These are phyloP conservation scores for Sphagnum tenellum DNA, from an alignment of 225 moss, liverwort and hornwort species.

Conservation along the genomic window DNA sequence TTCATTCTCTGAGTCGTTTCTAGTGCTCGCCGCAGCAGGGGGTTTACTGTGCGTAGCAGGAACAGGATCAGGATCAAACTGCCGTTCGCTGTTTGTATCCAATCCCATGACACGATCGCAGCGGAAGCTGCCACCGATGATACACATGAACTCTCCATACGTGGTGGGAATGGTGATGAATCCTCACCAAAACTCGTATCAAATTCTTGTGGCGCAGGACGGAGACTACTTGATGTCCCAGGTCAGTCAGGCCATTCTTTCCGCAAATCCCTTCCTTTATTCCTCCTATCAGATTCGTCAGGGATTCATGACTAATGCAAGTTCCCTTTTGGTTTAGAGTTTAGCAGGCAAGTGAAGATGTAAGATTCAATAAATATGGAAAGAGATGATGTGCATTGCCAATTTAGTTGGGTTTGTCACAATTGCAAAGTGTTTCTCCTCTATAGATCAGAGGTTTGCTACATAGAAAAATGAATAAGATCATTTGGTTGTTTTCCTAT, in stretches of 20 bases:
- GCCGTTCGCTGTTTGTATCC: constrained; percentile 40
- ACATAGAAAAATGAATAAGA: too few relatives aligned
- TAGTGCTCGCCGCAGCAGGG: constrained; percentile 61
- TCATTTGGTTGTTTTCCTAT: too few relatives aligned
- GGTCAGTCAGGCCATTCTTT: constrained; percentile 12
- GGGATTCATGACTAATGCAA: not conserved
- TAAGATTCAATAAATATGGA: too few relatives aligned
- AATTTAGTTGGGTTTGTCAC: too few relatives aligned
- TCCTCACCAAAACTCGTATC: constrained; percentile 36
- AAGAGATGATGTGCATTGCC: too few relatives aligned
- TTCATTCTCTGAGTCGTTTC: constrained; percentile 38
- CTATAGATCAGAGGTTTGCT: too few relatives aligned
- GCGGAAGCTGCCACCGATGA: constrained; percentile 59
- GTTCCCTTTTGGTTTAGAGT: not conserved
- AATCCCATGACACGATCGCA: constrained; percentile 67
- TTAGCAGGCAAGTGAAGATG: not conserved
- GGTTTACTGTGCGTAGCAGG: constrained; percentile 70
- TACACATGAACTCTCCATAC: constrained; percentile 62
- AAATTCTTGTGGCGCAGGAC: constrained; percentile 75
- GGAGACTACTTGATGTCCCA: constrained; percentile 58
- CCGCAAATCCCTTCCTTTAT: too few relatives aligned
- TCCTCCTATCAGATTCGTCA: not conserved
- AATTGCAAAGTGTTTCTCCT: too few relatives aligned
- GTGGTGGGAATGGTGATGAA: constrained; percentile 86
- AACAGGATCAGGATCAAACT: constrained; percentile 19